Percentiles rank a stretch among this genome's conserved stretches.
Conservation (phyloP, 1,284 basidiomycete genomes). For the Lignosus rhinocerotis region DNA sequence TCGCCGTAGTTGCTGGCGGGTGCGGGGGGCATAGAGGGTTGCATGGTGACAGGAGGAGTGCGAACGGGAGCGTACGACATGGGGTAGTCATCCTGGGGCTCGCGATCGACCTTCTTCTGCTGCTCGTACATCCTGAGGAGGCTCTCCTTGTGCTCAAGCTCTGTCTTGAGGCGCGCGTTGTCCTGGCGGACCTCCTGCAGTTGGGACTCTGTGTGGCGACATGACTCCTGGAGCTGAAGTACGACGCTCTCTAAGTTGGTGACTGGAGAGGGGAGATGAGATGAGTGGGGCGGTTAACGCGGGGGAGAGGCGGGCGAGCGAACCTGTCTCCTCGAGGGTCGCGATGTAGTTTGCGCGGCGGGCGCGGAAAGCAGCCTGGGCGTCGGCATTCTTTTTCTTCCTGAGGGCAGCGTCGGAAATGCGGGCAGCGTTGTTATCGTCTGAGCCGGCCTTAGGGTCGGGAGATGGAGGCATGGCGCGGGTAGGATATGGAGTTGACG, state of each 20-base stretch:
- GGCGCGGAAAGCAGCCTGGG: conserved; percentile 70
- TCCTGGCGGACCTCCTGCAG: conserved; percentile 60
- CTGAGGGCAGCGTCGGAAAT: conserved; percentile 65
- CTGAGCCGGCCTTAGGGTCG: conserved; percentile 39
- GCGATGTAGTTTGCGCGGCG: conserved; percentile 82
- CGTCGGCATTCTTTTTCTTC: conserved; percentile 85
- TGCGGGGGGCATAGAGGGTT: conserved; percentile 27
- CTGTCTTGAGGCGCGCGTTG: conserved; percentile 60
- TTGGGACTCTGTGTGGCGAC: conserved; percentile 63
- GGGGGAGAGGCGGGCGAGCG: conserved; percentile 27
- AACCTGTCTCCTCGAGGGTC: conserved; percentile 85
- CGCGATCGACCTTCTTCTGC: conserved; percentile 48
- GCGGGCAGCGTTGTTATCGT: conserved; percentile 38
- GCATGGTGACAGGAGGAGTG: conserved; percentile 32
- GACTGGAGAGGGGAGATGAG: conserved; percentile 38
- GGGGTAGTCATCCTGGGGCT: conserved; percentile 57
- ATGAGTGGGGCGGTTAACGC: conserved; percentile 26
- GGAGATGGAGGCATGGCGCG: conserved; percentile 30
- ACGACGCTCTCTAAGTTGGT: conserved; percentile 80
- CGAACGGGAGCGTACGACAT: conserved; percentile 39
- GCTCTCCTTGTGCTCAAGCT: conserved; percentile 69
- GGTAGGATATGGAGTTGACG: conserved; percentile 34
- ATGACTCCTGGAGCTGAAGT: conserved; percentile 77
- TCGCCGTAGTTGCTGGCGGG: conserved; percentile 29
- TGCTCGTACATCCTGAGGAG: conserved; percentile 68